Percentiles rank a stretch among this genome's conserved stretches.
These are phyloP conservation scores for Trapa incisa DNA, from an alignment of 345 rosid genomes.

Conservation along the genomic window DNA sequence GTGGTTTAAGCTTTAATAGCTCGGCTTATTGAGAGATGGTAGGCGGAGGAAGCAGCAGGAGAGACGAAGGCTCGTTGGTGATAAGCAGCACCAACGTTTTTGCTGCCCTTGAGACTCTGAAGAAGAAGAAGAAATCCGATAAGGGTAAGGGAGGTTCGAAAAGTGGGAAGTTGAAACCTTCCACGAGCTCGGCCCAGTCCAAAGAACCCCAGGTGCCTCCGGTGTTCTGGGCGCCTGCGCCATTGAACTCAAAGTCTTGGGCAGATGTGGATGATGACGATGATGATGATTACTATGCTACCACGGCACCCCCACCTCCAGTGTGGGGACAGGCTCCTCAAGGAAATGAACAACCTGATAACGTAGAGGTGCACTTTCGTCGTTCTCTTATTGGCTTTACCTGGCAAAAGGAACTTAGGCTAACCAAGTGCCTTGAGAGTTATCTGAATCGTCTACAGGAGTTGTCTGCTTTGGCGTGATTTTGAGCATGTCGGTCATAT, in stretches of 20 bases:
- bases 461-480: too few relatives aligned
- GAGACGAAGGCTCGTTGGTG: constrained; percentile 26
- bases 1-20: neutral
- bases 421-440: neutral
- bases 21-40: constrained; percentile 8
- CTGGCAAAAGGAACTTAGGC: neutral
- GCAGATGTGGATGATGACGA: constrained; percentile 35
- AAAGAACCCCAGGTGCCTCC: constrained; percentile 11
- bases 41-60: constrained; percentile 21
- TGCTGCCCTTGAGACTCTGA: constrained; percentile 27
- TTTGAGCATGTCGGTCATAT: neutral
- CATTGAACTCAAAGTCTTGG: constrained; percentile 26
- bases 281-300: constrained; percentile 31
- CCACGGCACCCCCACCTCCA: constrained; percentile 16
- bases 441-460: neutral
- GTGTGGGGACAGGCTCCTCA: constrained; percentile 18
- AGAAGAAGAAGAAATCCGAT: constrained; percentile 31
- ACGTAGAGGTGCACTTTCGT: constrained; percentile 2
- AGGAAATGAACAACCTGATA: constrained; percentile 7
- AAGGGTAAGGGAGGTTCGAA: constrained; percentile 16
- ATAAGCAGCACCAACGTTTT: constrained; percentile 27
- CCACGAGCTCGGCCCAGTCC: constrained; percentile 4
- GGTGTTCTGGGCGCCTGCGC: constrained; percentile 33
- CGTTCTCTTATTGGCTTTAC: neutral
- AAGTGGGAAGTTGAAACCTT: constrained; percentile 13